Evolutionary conservation across 306 rosid species (phyloP), one percentile per base, ranked within the genome.

Genomic region (Inga oerstediana): DNA sequence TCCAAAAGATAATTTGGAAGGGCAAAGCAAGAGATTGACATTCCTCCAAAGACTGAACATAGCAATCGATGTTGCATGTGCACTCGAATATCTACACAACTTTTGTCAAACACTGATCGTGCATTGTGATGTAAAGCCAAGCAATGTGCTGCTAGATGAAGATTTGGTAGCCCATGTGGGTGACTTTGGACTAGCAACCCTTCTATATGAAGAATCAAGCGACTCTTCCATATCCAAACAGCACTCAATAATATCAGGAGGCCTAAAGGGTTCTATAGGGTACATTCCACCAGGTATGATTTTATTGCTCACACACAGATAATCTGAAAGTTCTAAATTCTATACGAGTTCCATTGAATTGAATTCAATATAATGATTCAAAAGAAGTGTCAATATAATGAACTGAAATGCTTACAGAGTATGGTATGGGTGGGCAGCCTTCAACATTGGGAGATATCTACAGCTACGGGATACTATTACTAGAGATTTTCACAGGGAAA

Each of bases 101-200:
- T 44, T 34, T 24, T 87, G 88, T 35, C 84, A 87, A 39, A 82
- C 59, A 3, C 77, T 85, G 8, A 78, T 74, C 1, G 84, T 85
- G 43, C 92, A 89, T 34, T 83, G 87, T 68, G 85, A 88, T 59
- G 20, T 85, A 22, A 88, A 85, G 76, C 87, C 86, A 4, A 79
- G 84, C 78, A 85, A 83, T 65, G 78, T 78, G 27, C 83, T 83
- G 11, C 86, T 88, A 27, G 52, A 85, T 27, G 41, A 64, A n/a
- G 82, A 83, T 44, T 83, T 88, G 86, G 78, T 83, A 4, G 87
- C 81, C 5, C 87, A 83, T 54, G 79, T 72, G 5, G 76, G 86
- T 7, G 85, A 88, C 20, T 85, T 88, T 2, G 91, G 87, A n/a
- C 62, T 83, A 44, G 82, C 72, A 41, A 85, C 51, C 11, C 68